Percentiles rank a stretch among this genome's conserved stretches.
Conservation (phyloP, 2,329 filamentous ascomycete genomes). For the Pyrenochaeta sp. region DNA sequence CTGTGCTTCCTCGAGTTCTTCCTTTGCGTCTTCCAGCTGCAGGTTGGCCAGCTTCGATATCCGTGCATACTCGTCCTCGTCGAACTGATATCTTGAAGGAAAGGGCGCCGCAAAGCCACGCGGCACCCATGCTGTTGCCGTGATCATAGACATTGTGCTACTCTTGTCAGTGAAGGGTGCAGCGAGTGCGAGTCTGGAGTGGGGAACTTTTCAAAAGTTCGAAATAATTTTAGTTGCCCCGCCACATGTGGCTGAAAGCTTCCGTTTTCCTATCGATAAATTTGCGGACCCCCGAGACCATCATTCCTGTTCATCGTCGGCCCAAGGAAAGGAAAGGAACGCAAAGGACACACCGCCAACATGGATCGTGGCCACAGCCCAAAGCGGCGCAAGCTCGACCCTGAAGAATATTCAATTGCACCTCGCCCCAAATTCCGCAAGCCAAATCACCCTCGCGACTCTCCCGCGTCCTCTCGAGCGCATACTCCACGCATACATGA, state of each 20-base stretch:
- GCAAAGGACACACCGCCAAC: neutral
- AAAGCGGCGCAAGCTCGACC: constrained; percentile 73
- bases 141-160: constrained; percentile 63
- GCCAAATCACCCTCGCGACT: constrained; percentile 37
- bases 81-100: constrained; percentile 59
- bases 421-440: constrained; percentile 56
- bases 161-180: constrained; percentile 7
- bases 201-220: constrained; percentile 19
- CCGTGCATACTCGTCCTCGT: constrained; percentile 61
- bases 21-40: constrained; percentile 90
- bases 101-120: constrained; percentile 60
- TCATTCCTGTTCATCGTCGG: neutral
- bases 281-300: constrained; percentile 32
- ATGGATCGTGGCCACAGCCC: constrained; percentile 61
- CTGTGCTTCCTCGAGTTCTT: constrained; percentile 71
- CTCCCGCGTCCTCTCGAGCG: constrained; percentile 44
- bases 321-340: too few relatives aligned
- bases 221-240: constrained; percentile 26
- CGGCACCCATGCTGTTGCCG: constrained; percentile 62
- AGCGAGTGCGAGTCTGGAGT: constrained; percentile 17
- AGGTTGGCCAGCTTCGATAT: constrained; percentile 62
- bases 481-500: constrained; percentile 44
- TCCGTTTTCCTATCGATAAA: constrained; percentile 26
- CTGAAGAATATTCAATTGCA: constrained; percentile 66
- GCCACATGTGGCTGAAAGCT: constrained; percentile 28